Evolutionary conservation across 2,329 filamentous ascomycete species (phyloP), one percentile per base, ranked within the genome.

Genomic region (Colletotrichum neosansevieriae): DNA sequence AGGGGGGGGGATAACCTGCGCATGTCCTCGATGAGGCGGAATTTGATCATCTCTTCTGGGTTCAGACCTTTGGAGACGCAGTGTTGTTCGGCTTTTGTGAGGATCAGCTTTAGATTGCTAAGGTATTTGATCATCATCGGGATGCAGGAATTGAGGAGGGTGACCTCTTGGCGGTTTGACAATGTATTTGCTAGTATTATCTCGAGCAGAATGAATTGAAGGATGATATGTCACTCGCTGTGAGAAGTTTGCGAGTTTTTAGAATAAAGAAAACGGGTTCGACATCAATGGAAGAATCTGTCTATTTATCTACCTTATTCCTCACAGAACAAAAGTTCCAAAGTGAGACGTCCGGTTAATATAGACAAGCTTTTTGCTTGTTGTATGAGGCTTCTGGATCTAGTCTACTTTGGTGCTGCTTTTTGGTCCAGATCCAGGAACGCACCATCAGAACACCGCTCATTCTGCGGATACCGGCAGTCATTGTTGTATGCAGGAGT

Each of bases 111-210:
- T 4, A 77, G 47, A 49, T 65, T 73, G 53, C 67, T 73, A 13
- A 76, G 73, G 63, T 73, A 76, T 57, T 75, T 77, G 68, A 74
- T 63, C 36, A 76, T 60, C 15, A 77, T 74, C 2, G 75, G 75
- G 1, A 76, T 63, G 9, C 69, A 71, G 49, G 59, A 53, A 2
- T 54, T 21, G 19, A 65, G 65, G 12, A 70, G 65, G 21, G 65
- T 60, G 38, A 70, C 59, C 68, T 70, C 9, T 42, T 40, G 40
- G 32, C 44, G 34, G 34, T 34, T 34, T n/a, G 6, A n/a, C 1
- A 1, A 17, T 3, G 0, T 34, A 4, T 44, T 11, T 19, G 0
- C 4, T 24, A 1, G 5, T 13, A 15, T 19, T n/a, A 29, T 29
- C 29, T 29, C 3, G 4, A 1, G 10, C n/a, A 5, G 17, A 15